Evolutionary conservation across 148 eudicot genomes (phyloP).

Genomic region (Persicaria maculosa): DNA sequence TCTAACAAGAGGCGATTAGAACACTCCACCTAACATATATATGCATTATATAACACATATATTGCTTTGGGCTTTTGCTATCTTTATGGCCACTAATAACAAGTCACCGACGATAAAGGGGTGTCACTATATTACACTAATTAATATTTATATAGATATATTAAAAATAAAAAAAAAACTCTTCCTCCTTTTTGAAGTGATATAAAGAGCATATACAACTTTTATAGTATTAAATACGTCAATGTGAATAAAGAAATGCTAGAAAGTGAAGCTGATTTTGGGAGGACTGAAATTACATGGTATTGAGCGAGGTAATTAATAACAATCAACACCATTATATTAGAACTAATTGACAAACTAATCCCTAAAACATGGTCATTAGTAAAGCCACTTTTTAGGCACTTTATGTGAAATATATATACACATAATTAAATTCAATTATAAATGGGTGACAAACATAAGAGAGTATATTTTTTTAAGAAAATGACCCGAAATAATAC

Average conservation of each 20-base stretch:
- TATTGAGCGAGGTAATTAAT: too few species aligned
- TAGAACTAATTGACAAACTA: too few species aligned
- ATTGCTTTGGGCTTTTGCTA: neutral
- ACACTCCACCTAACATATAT: slow-evolving; percentile 5
- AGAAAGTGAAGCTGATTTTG: neutral
- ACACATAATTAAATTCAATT: too few species aligned
- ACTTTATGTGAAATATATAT: too few species aligned
- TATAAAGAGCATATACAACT: neutral
- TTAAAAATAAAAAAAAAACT: neutral
- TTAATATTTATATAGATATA: neutral
- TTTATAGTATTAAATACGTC: neutral
- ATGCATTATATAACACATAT: neutral
- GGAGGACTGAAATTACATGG: neutral
- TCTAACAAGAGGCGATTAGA: neutral
- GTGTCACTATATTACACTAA: neutral
- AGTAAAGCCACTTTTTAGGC: too few species aligned
- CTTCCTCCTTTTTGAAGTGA: neutral
- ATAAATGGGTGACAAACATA: too few species aligned
- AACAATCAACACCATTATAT: too few species aligned
- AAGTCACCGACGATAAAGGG: slow-evolving; percentile 8
- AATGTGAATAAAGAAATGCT: neutral
- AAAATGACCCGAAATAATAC: too few species aligned
- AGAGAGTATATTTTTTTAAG: too few species aligned
- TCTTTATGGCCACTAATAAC: slow-evolving; percentile 6
- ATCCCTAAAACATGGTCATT: too few species aligned